Evolutionary conservation across 805 yeast genomes (phyloP), one percentile per base, ranked within the genome.

Genomic region (Suhomyces sp.): DNA sequence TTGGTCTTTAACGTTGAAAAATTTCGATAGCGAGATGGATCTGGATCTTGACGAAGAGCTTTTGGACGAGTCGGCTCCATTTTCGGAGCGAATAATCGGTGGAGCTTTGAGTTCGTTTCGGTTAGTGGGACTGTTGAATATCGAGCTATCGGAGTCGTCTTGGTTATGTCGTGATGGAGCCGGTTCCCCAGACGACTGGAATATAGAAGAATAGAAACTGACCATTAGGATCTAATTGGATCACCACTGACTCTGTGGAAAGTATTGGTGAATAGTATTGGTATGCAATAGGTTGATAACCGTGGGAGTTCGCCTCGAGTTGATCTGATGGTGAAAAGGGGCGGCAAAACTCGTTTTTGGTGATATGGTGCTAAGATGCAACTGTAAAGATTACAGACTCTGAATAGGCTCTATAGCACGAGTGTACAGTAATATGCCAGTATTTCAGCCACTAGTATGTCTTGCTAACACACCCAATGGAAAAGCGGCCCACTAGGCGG

Each of bases 21-120:
- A 63, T 41, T 64, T 57, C 13, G 70, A 53, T 36, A 70, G 47
- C 36, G 72, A 66, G 3, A 68, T 66, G 31, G 72, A 66, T 29
- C 72, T 52, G 44, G 54, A 51, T 29, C 62, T 47, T 44, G 52
- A 31, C 42, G 44, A 46, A 26, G 54, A 26, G 26, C 52, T 40
- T 27, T n/a, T 36, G 42, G 53, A 33, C 27, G 49, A 29, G n/a
- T 49, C 52, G 13, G 44, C 58, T 6, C 40, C 23, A 12, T 36
- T 12, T 33, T 55, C 58, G 7, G 58, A 53, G 10, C 46, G 40
- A 47, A 54, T 49, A 9, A 44, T 27, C 6, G 58, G 59, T 9
- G 58, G 60, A 3, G 59, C 53, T 26, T 44, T 45, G 40, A 50
- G 45, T 40, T 55, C 45, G 45, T 44, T 36, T 5, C 33, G 23